Conservation (phyloP, 2,329 filamentous ascomycete genomes). For the Fonsecaea erecta region DNA sequence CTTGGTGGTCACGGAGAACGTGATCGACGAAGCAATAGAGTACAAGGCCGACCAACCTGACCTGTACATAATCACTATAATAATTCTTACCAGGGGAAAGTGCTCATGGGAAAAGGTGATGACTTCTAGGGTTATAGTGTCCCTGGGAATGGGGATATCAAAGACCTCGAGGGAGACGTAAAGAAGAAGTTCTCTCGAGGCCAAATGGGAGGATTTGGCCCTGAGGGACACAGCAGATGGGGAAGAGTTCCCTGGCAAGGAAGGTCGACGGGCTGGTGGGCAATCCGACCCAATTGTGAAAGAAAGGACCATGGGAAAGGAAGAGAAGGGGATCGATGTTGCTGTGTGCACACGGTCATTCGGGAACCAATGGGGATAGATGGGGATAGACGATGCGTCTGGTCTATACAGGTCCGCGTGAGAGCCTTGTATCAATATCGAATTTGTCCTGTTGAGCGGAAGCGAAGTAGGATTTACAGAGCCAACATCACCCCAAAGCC, state of each 20-base stretch:
- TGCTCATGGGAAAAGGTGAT: neutral
- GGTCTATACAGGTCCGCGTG: too few species aligned
- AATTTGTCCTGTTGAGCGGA: too few species aligned
- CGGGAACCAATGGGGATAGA: neutral
- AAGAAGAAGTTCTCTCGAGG: neutral
- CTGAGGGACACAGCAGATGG: neutral
- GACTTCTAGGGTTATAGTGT: conserved; percentile 2
- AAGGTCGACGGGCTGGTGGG: conserved; percentile 2
- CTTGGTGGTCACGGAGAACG: neutral
- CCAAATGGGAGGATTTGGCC: neutral
- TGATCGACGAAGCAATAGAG: neutral
- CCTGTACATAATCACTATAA: neutral
- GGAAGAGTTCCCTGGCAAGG: neutral
- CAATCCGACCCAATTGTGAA: too few species aligned
- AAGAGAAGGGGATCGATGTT: neutral
- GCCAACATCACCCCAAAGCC: too few species aligned
- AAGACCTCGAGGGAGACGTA: neutral
- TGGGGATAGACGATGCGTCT: neutral
- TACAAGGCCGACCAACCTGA: neutral
- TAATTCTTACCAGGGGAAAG: conserved; percentile 1
- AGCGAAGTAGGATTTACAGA: too few species aligned
- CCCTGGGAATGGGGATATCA: neutral
- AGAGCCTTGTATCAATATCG: too few species aligned
- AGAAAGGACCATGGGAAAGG: neutral
- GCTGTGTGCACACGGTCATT: neutral